Evolutionary conservation across 805 yeast species (phyloP).

Genomic region (Kuraishia hungarica): DNA sequence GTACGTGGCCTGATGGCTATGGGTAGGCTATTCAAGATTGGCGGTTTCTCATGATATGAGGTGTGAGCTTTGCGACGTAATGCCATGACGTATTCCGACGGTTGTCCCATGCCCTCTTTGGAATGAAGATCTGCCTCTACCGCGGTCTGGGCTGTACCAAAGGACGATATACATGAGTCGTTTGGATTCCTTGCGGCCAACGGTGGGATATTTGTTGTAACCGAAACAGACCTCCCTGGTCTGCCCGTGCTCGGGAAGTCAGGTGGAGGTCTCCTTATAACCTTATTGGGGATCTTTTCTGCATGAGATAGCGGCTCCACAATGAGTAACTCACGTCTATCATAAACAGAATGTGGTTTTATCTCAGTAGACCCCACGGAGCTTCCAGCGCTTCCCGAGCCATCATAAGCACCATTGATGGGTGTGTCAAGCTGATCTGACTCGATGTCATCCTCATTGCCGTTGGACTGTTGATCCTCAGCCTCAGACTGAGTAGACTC

Average conservation of each 20-base stretch:
- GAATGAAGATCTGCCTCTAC: not conserved
- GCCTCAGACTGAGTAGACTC: not conserved
- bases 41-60: conserved; percentile 37
- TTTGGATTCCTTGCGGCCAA: not conserved
- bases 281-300: conserved; percentile 1
- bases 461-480: not conserved
- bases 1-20: conserved; percentile 45
- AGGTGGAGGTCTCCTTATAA: conserved; percentile 29
- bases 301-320: conserved; percentile 17
- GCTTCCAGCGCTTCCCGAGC: conserved; percentile 5
- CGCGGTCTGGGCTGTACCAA: not conserved
- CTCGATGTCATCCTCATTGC: conserved; percentile 5
- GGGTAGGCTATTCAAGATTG: conserved; percentile 41
- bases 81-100: conserved; percentile 38
- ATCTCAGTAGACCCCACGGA: not conserved
- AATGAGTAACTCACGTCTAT: conserved; percentile 27
- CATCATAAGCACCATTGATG: conserved; percentile 2
- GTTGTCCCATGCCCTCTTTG: conserved; percentile 34
- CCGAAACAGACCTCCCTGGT: conserved; percentile 27
- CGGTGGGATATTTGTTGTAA: conserved; percentile 1
- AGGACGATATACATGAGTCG: not conserved
- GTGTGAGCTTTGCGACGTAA: conserved; percentile 37
- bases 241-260: conserved; percentile 27
- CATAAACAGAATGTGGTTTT: conserved; percentile 13
- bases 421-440: conserved; percentile 2